A percentile compares a stretch with the other conserved stretches of the same genome.
Evolutionary conservation across 352 stramenopile species (phyloP).

Genomic region (Plasmopara muralis): DNA sequence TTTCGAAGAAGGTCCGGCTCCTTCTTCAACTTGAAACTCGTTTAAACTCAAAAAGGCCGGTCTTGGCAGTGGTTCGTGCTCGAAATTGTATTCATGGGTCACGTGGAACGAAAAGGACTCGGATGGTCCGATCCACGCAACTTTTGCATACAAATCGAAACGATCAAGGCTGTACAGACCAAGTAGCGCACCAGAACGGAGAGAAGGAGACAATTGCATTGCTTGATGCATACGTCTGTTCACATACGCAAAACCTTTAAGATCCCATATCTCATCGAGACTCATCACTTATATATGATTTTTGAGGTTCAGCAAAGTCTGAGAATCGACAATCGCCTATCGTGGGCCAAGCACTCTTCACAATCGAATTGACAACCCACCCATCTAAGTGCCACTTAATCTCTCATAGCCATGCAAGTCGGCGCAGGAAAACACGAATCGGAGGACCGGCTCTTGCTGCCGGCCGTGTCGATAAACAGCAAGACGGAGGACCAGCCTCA

Average conservation of each 20-base stretch:
- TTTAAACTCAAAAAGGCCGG: slow-evolving; percentile 10
- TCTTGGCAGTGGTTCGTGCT: slow-evolving; percentile 12
- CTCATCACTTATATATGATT: too few species aligned
- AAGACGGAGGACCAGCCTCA: slow-evolving; percentile 33
- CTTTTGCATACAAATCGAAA: slow-evolving; percentile 30
- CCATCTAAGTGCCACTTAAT: neutral
- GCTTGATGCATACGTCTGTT: too few species aligned
- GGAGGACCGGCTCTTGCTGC: slow-evolving; percentile 28
- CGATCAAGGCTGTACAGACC: slow-evolving; percentile 29
- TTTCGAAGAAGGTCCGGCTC: slow-evolving; percentile 9
- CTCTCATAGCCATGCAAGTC: slow-evolving; percentile 16
- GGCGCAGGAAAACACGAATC: slow-evolving; percentile 15
- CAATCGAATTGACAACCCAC: too few species aligned
- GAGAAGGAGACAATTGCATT: slow-evolving; percentile 4
- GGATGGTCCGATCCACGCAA: slow-evolving; percentile 28
- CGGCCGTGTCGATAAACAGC: slow-evolving; percentile 13
- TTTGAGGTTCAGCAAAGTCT: too few species aligned
- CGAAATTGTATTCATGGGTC: slow-evolving; percentile 17
- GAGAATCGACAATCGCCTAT: too few species aligned
- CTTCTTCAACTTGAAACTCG: neutral
- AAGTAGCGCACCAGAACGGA: slow-evolving; percentile 16
- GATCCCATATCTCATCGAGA: too few species aligned
- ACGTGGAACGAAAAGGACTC: slow-evolving; percentile 34
- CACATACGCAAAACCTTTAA: too few species aligned
- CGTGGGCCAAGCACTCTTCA: too few species aligned